Conservation (phyloP, 2,329 filamentous ascomycete species). For the Phaeosphaeriaceae sp. region DNA sequence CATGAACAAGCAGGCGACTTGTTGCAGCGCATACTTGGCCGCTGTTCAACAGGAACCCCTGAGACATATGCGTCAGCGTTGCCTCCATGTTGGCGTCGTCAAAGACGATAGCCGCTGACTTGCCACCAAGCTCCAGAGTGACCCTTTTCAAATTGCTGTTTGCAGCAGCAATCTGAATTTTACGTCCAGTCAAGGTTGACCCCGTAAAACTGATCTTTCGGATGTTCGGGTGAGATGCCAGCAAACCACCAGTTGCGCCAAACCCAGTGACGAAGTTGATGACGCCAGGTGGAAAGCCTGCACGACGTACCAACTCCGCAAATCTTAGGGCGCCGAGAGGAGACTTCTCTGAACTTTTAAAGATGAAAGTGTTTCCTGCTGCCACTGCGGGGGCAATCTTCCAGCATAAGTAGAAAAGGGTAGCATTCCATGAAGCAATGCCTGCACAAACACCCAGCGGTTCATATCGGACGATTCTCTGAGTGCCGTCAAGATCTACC, state of each 20-base stretch:
- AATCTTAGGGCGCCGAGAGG: constrained; percentile 45
- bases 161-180: constrained; percentile 36
- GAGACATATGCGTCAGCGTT: constrained; percentile 12
- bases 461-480: constrained; percentile 64
- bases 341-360: constrained; percentile 62
- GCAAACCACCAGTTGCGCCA: constrained; percentile 40
- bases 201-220: constrained; percentile 46
- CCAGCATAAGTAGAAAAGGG: constrained; percentile 72
- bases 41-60: neutral
- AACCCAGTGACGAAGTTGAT: constrained; percentile 49
- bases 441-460: constrained; percentile 75
- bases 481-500: constrained; percentile 69
- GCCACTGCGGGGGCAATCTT: constrained; percentile 63
- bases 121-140: constrained; percentile 54
- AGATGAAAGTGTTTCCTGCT: constrained; percentile 46
- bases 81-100: constrained; percentile 50
- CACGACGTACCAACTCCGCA: constrained; percentile 27
- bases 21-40: neutral
- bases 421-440: constrained; percentile 81
- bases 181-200: constrained; percentile 29
- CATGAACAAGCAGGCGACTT: neutral
- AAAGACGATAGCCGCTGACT: constrained; percentile 51
- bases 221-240: constrained; percentile 47
- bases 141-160: constrained; percentile 50
- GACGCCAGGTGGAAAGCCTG: constrained; percentile 55